A percentile compares a stretch with the other conserved stretches of the same genome.
phyloP scores from a whole-genome alignment of 352 stramenopile genomes.

The Globisporangium takayamanum region DNA sequence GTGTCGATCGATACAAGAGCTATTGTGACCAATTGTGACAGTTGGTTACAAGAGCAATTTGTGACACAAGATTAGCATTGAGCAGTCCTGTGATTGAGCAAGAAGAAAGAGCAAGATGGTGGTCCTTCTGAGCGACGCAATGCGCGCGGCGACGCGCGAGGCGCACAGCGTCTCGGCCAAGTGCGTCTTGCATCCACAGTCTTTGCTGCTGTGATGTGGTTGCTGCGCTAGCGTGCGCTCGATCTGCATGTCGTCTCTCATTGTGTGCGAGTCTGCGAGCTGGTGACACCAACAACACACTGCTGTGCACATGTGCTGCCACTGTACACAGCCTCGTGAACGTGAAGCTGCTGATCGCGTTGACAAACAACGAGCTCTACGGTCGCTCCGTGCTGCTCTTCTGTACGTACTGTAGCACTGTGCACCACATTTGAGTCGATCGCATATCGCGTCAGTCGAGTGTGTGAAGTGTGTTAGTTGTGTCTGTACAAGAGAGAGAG shows the following conservation, averaged over 20 bases:
- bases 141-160: slow-evolving; percentile 39
- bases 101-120: too few species aligned
- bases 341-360: slow-evolving; percentile 54
- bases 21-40: too few species aligned
- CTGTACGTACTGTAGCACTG: slow-evolving; percentile 32
- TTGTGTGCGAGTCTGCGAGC: neutral
- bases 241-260: neutral
- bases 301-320: neutral
- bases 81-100: too few species aligned
- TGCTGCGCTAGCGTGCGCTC: too few species aligned
- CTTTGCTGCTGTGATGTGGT: neutral
- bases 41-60: too few species aligned
- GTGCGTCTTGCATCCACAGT: slow-evolving; percentile 17
- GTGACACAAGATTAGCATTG: too few species aligned
- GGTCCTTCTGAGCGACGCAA: slow-evolving; percentile 29
- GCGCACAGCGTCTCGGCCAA: slow-evolving; percentile 52
- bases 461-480: too few species aligned
- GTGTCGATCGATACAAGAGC: too few species aligned
- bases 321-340: slow-evolving; percentile 40
- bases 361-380: slow-evolving; percentile 63
- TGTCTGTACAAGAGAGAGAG: too few species aligned
- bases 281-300: neutral
- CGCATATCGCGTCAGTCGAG: too few species aligned
- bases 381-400: slow-evolving; percentile 60
- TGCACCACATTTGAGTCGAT: neutral